A percentile compares a stretch with the other conserved stretches of the same genome.
Evolutionary conservation across 495 filamentous ascomycete species (phyloP).

Genomic region (Choiromyces venosus): DNA sequence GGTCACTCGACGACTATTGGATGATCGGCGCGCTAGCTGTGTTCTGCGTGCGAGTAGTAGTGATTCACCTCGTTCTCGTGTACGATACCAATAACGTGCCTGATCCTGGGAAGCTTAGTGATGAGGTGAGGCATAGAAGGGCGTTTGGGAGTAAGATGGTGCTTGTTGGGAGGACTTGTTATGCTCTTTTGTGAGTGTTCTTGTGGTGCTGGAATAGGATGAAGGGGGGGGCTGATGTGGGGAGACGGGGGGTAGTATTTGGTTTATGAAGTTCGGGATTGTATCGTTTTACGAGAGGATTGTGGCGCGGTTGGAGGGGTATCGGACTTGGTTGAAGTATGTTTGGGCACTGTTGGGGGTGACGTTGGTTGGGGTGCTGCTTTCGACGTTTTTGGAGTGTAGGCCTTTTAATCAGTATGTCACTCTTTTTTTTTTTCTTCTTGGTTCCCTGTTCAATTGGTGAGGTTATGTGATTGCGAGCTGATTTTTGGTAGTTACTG

Average conservation of each 20-base stretch:
- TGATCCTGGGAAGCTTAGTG: not conserved
- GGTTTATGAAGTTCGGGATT: slow-evolving; percentile 35
- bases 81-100: slow-evolving; percentile 24
- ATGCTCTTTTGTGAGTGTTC: slow-evolving; percentile 32
- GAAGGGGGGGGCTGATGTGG: not conserved
- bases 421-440: no score
- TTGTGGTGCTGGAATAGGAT: not conserved
- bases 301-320: slow-evolving; percentile 21
- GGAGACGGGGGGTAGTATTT: slow-evolving; percentile 19
- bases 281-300: slow-evolving; percentile 24
- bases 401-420: slow-evolving; percentile 24
- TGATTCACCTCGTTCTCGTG: slow-evolving; percentile 15
- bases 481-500: slow-evolving; percentile 19
- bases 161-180: slow-evolving; percentile 25
- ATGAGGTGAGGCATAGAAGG: slow-evolving; percentile 14
- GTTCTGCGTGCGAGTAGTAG: slow-evolving; percentile 13
- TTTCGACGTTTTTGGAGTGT: slow-evolving; percentile 28
- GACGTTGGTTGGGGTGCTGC: slow-evolving; percentile 15
- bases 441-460: not conserved
- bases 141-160: slow-evolving; percentile 38
- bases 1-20: slow-evolving; percentile 34
- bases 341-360: slow-evolving; percentile 25
- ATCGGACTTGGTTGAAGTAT: slow-evolving; percentile 28
- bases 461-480: not conserved
- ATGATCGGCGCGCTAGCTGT: slow-evolving; percentile 9